phyloP scores from a whole-genome alignment of 2,329 filamentous ascomycete genomes.

The Colletotrichum liaoningense region DNA sequence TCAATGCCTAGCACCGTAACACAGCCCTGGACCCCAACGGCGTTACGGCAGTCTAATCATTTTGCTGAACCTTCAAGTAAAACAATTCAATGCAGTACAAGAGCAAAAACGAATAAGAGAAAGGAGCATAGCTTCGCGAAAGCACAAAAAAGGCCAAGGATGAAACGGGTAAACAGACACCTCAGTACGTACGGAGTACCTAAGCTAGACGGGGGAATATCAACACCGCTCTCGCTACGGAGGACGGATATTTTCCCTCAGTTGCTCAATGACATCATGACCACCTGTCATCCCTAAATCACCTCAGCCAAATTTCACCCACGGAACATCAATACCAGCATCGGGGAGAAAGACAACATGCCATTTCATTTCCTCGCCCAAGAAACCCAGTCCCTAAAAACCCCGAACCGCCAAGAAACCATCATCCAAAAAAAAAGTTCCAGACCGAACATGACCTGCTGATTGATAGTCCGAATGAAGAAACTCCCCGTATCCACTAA shows the following conservation, averaged over 20 bases:
- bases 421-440: background rate
- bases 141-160: background rate
- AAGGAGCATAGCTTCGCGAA: background rate
- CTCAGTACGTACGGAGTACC: background rate
- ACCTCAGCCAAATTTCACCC: constrained; percentile 9
- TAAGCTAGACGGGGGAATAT: background rate
- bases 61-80: background rate
- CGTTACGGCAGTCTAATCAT: background rate
- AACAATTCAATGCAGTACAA: background rate
- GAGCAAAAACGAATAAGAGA: no score
- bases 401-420: background rate
- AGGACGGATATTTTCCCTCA: constrained; percentile 11
- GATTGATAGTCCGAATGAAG: background rate
- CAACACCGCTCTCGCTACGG: background rate
- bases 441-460: background rate
- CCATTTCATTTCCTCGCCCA: background rate
- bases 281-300: constrained; percentile 16
- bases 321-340: constrained; percentile 4
- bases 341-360: background rate
- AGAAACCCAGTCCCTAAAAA: background rate
- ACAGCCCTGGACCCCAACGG: background rate
- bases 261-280: constrained; percentile 25
- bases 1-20: constrained; percentile 3
- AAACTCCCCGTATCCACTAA: background rate
- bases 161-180: background rate